Evolutionary conservation across 257 asterid genomes (phyloP).

Genomic region (Nyctanthes arbortristis): DNA sequence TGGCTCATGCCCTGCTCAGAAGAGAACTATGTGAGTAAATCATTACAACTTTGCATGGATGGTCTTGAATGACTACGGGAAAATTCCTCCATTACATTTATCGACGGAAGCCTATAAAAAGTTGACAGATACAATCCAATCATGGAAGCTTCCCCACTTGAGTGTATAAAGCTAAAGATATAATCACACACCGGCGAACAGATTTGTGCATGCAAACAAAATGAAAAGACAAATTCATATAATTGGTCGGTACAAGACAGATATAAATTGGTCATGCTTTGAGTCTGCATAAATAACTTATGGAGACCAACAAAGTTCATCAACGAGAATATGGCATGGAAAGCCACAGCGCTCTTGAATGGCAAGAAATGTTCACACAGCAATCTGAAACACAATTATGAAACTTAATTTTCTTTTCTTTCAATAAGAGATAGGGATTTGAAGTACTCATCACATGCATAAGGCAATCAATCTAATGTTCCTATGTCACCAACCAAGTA

Average conservation of each 20-base stretch:
- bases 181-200: not conserved
- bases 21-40: constrained; percentile 10
- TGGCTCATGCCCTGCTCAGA: constrained; percentile 86
- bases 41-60: not conserved
- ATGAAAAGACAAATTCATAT: not conserved
- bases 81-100: not conserved
- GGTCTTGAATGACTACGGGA: not conserved
- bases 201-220: not conserved
- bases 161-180: not conserved
- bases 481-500: constrained; percentile 22
- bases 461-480: no score
- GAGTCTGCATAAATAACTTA: not conserved
- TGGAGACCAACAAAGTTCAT: not conserved
- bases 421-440: not conserved
- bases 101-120: not conserved
- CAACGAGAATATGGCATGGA: not conserved
- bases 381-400: not conserved
- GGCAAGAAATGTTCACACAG: not conserved
- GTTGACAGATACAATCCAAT: not conserved
- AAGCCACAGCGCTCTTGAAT: not conserved
- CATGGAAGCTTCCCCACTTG: not conserved
- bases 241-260: not conserved
- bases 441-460: constrained; percentile 18
- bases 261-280: not conserved
- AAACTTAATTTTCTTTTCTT: not conserved